Conservation (phyloP, 495 filamentous ascomycete species). For the Penicillium coffeae region DNA sequence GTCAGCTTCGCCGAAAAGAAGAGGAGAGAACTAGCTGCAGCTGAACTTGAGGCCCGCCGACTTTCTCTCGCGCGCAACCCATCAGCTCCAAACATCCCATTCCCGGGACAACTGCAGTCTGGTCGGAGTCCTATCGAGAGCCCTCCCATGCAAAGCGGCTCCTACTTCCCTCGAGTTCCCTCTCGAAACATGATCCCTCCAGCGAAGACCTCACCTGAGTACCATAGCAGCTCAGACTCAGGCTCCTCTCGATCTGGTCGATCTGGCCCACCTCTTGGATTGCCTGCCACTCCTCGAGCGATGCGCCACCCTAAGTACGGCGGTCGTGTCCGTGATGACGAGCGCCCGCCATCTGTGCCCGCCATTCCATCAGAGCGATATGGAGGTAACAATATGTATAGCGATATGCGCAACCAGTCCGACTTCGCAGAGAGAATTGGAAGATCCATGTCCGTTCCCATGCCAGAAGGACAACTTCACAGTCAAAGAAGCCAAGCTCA, state of each 20-base stretch:
- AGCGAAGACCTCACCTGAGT: conserved; percentile 46
- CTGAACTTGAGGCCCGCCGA: conserved; percentile 81
- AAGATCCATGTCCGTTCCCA: conserved; percentile 71
- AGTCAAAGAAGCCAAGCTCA: conserved; percentile 21
- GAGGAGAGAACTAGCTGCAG: conserved; percentile 74
- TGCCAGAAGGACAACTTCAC: conserved; percentile 51
- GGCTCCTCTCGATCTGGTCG: conserved; percentile 40
- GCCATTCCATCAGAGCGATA: conserved; percentile 52
- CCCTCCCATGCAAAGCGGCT: conserved; percentile 29
- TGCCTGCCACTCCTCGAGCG: conserved; percentile 79
- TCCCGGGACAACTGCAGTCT: conserved; percentile 60
- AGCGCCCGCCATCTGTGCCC: conserved; percentile 61
- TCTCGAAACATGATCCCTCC: conserved; percentile 29
- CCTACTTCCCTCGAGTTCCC: conserved; percentile 43
- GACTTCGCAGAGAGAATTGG: conserved; percentile 53
- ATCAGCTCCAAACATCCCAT: conserved; percentile 73
- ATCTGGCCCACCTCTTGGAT: conserved; percentile 51
- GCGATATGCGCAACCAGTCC: conserved; percentile 59
- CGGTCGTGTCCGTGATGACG: conserved; percentile 50
- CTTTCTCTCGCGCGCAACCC: conserved; percentile 76
- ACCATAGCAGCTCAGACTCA: conserved; percentile 42
- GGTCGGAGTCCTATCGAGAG: conserved; percentile 32
- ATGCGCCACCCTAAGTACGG: conserved; percentile 74
- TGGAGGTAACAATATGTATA: conserved; percentile 44
- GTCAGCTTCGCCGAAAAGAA: conserved; percentile 33